A percentile compares a stretch with the other conserved stretches of the same genome.
Evolutionary conservation across 208 protist species (phyloP).

Genomic region (Balamuthia mandrillaris): DNA sequence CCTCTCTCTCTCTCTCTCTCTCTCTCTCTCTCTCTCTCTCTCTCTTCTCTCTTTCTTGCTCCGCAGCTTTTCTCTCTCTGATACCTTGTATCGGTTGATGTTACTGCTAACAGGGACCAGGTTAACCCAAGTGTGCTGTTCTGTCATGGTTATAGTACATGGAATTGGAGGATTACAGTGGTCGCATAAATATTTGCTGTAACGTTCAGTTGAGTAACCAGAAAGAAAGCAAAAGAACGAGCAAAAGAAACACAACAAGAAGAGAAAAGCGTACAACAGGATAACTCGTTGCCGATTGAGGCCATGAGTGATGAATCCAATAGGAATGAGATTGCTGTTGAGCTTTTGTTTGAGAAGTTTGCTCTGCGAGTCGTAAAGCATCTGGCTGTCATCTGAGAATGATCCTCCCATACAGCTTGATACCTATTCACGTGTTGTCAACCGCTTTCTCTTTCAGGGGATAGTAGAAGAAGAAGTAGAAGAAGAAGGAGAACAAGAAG

Average conservation of each 20-base stretch:
- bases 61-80: background rate
- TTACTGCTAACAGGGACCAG: conserved; percentile 6
- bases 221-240: background rate
- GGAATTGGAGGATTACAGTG: background rate
- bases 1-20: too few species aligned
- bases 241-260: background rate
- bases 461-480: too few species aligned
- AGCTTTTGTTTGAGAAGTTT: background rate
- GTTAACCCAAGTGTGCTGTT: background rate
- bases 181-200: conserved; percentile 19
- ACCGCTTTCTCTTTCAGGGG: background rate
- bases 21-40: too few species aligned
- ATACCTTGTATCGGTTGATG: conserved; percentile 23
- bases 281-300: conserved; percentile 5
- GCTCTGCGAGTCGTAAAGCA: background rate
- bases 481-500: too few species aligned
- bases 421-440: background rate
- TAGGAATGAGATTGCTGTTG: background rate
- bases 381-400: background rate
- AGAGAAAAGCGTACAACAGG: background rate
- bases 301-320: conserved; percentile 1
- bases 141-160: conserved; percentile 4
- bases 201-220: background rate
- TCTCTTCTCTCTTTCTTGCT: background rate
- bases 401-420: background rate